phyloP scores from a whole-genome alignment of 23 red algal genomes.

The Agarophyton chilense region DNA sequence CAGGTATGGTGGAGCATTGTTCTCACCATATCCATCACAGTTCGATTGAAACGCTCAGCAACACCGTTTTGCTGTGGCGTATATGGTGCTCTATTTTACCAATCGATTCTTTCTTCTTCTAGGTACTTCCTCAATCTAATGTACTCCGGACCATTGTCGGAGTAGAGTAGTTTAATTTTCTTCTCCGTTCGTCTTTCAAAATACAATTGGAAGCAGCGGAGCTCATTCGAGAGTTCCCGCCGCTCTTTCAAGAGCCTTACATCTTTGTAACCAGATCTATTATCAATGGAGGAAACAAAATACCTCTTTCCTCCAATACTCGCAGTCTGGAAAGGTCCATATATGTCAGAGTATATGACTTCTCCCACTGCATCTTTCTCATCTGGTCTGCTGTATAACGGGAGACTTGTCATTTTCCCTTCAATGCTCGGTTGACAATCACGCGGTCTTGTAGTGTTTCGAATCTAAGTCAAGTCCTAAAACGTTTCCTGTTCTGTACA shows the following conservation, averaged over 20 bases:
- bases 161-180: slow-evolving; percentile 3
- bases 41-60: slow-evolving; percentile 7
- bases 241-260: neutral
- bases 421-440: neutral
- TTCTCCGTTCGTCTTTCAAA: neutral
- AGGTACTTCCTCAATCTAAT: neutral
- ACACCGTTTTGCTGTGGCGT: slow-evolving; percentile 13
- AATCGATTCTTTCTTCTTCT: slow-evolving; percentile 2
- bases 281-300: slow-evolving; percentile 17
- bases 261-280: neutral
- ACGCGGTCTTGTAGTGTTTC: neutral
- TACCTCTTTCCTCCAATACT: slow-evolving; percentile 23
- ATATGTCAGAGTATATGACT: slow-evolving; percentile 15
- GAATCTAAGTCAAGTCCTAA: neutral
- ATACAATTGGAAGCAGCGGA: neutral
- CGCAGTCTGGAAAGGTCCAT: neutral
- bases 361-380: neutral
- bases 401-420: slow-evolving; percentile 7
- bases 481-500: neutral
- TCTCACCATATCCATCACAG: neutral
- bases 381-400: neutral
- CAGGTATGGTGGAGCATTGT: neutral
- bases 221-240: neutral
- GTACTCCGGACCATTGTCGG: slow-evolving; percentile 21
- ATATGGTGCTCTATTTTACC: neutral